These are phyloP conservation scores for Suillus alpinus DNA, from an alignment of 768 basidiomycete genomes.

Conservation along the genomic window DNA sequence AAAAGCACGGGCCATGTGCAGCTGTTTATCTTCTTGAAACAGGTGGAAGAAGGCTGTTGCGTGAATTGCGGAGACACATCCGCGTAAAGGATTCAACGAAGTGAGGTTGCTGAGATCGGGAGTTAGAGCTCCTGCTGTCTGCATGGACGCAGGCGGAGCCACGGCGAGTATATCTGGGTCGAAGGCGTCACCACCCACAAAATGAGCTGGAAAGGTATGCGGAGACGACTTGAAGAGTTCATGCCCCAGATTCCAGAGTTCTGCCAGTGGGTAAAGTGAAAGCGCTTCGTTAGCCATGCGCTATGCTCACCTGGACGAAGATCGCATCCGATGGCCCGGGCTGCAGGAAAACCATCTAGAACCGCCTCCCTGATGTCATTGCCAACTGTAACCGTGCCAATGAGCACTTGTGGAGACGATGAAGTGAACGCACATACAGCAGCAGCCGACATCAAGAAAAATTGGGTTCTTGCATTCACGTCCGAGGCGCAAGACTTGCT, in stretches of 20 bases:
- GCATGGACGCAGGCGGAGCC: constrained; percentile 23
- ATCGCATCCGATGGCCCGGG: constrained; percentile 33
- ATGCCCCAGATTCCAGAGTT: constrained; percentile 58
- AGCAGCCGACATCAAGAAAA: constrained; percentile 40
- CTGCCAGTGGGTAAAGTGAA: constrained; percentile 30
- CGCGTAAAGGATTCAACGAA: constrained; percentile 42
- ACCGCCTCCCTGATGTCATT: constrained; percentile 35
- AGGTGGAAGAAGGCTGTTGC: constrained; percentile 47
- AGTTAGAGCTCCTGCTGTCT: constrained; percentile 11
- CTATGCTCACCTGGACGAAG: constrained; percentile 27
- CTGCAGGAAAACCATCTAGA: constrained; percentile 35
- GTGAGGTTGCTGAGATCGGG: constrained; percentile 30
- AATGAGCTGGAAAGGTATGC: constrained; percentile 48
- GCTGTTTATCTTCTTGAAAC: constrained; percentile 40
- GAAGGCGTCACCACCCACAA: constrained; percentile 53
- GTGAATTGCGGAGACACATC: constrained; percentile 46
- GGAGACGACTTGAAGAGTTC: constrained; percentile 52
- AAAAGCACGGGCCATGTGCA: constrained; percentile 38
- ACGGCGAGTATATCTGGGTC: constrained; percentile 39
- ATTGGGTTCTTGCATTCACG: constrained; percentile 30
- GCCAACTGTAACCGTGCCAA: constrained; percentile 26
- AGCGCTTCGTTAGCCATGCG: too few species aligned
- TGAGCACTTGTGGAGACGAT: not conserved
- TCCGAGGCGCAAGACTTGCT: constrained; percentile 28
- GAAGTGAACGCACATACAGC: constrained; percentile 25